These are phyloP conservation scores for Leccinellum luteum DNA, from an alignment of 768 basidiomycete genomes.

Conservation along the genomic window DNA sequence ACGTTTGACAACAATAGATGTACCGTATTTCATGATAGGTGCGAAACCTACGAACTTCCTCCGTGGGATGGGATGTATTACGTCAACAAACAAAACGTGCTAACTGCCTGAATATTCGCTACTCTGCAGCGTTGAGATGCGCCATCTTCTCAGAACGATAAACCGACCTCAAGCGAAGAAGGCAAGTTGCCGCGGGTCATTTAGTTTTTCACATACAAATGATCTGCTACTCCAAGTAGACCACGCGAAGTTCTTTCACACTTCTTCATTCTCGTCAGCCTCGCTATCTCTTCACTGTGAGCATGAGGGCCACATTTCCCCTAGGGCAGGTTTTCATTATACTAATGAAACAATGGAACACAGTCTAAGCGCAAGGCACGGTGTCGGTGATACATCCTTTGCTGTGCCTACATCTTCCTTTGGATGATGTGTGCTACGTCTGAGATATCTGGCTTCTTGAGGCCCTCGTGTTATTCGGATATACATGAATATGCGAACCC, in stretches of 20 bases:
- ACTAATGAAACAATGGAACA: constrained; percentile 27
- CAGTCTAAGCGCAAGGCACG: constrained; percentile 13
- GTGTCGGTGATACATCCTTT: constrained; percentile 4
- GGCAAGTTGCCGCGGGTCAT: constrained; percentile 13
- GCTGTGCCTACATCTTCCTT: constrained; percentile 15
- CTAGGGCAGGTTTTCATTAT: constrained; percentile 27
- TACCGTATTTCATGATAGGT: background rate
- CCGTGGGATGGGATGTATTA: constrained; percentile 8
- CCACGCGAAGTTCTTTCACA: constrained; percentile 3
- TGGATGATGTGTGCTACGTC: constrained; percentile 9
- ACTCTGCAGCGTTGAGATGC: background rate
- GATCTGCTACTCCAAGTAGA: background rate
- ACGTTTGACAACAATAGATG: constrained; percentile 1
- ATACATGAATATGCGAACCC: constrained; percentile 12
- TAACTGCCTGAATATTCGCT: background rate
- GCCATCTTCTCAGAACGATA: constrained; percentile 18
- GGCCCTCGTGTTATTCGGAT: constrained; percentile 15
- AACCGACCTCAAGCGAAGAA: constrained; percentile 9
- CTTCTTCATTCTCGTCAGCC: constrained; percentile 13
- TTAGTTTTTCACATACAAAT: constrained; percentile 2
- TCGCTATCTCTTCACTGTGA: constrained; percentile 6
- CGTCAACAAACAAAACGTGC: constrained; percentile 8
- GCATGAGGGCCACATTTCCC: constrained; percentile 10
- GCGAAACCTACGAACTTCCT: background rate
- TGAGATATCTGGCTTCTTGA: constrained; percentile 5